phyloP scores from a whole-genome alignment of 768 basidiomycete genomes.

The Scleroderma citrinum region DNA sequence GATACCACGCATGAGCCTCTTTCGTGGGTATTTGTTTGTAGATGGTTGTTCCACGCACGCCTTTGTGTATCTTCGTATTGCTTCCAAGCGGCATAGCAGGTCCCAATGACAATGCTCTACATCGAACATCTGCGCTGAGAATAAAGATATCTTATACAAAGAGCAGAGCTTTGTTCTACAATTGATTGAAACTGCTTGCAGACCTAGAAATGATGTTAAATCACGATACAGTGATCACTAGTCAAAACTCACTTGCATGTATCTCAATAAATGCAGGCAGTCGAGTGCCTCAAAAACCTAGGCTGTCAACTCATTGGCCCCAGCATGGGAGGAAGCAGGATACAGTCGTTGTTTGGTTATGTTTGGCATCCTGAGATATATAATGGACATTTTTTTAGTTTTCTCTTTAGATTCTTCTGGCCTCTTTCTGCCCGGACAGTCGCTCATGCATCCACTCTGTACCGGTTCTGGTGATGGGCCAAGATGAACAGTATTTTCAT shows the following conservation, averaged over 20 bases:
- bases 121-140: constrained; percentile 23
- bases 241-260: too few relatives aligned
- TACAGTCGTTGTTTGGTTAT: too few relatives aligned
- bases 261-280: too few relatives aligned
- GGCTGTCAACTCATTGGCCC: too few relatives aligned
- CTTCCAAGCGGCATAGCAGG: neutral
- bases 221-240: too few relatives aligned
- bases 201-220: neutral
- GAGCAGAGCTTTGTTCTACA: constrained; percentile 16
- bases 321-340: too few relatives aligned
- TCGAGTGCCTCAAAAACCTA: too few relatives aligned
- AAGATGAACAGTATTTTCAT: constrained; percentile 43
- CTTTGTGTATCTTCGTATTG: neutral
- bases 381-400: neutral
- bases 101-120: neutral
- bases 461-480: constrained; percentile 80
- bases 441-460: constrained; percentile 52
- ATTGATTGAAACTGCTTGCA: constrained; percentile 10
- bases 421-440: constrained; percentile 79
- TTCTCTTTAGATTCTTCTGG: constrained; percentile 26
- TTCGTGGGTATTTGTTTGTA: neutral
- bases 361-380: too few relatives aligned
- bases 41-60: constrained; percentile 22
- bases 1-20: neutral
- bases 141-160: constrained; percentile 29